Conservation (phyloP, 1,139 yeast genomes). For the Zygoascus sp. region DNA sequence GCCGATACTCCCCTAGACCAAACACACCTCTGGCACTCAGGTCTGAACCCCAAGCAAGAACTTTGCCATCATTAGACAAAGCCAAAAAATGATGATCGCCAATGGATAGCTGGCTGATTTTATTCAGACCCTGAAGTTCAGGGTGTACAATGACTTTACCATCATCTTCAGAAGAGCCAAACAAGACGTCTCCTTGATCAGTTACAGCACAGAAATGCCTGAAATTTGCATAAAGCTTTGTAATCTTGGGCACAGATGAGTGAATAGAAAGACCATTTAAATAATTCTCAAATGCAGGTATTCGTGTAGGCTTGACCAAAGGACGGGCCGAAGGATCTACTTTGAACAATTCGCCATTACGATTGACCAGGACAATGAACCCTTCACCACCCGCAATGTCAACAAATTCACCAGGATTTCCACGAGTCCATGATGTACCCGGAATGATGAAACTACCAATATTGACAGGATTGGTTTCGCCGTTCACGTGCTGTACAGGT, state of each 20-base stretch:
- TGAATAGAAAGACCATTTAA: slow-evolving; percentile 9
- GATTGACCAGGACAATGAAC: slow-evolving; percentile 48
- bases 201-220: slow-evolving; percentile 52
- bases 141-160: slow-evolving; percentile 35
- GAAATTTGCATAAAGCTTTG: slow-evolving; percentile 48
- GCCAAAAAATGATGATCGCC: slow-evolving; percentile 77
- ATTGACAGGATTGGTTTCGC: slow-evolving; percentile 35
- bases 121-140: slow-evolving; percentile 48
- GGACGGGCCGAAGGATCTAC: slow-evolving; percentile 32
- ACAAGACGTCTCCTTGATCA: slow-evolving; percentile 46
- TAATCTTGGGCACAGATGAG: slow-evolving; percentile 11
- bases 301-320: slow-evolving; percentile 12
- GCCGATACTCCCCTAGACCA: slow-evolving; percentile 49
- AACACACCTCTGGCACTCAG: slow-evolving; percentile 61
- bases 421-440: slow-evolving; percentile 16
- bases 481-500: slow-evolving; percentile 32
- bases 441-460: slow-evolving; percentile 20
- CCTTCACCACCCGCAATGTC: slow-evolving; percentile 39
- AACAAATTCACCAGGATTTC: slow-evolving; percentile 26
- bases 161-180: slow-evolving; percentile 36
- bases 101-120: slow-evolving; percentile 51
- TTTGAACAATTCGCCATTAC: slow-evolving; percentile 44
- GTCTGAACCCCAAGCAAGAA: slow-evolving; percentile 71
- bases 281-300: slow-evolving; percentile 14
- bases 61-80: slow-evolving; percentile 51